A percentile compares a stretch with the other conserved stretches of the same genome.
These are phyloP conservation scores for Torulaspora pretoriensis DNA, from an alignment of 1,139 yeast species.

Conservation along the genomic window DNA sequence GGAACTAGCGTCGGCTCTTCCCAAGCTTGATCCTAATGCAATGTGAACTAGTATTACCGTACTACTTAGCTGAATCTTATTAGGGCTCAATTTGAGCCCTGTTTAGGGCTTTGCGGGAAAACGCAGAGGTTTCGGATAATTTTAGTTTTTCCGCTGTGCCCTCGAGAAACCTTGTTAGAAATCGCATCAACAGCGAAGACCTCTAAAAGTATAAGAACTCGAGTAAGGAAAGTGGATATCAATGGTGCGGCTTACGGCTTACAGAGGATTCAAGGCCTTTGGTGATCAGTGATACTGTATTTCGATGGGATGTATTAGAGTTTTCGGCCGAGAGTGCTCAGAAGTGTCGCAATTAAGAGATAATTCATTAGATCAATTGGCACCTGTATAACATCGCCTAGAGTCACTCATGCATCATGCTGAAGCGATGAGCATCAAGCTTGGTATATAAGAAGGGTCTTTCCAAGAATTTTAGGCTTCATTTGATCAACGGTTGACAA, in stretches of 20 bases:
- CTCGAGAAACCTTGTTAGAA: neutral
- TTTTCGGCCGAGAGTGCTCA: conserved; percentile 6
- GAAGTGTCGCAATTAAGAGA: neutral
- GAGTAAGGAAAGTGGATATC: conserved; percentile 3
- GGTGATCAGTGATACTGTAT: neutral
- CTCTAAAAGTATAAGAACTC: conserved; percentile 10
- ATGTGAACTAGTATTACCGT: no score
- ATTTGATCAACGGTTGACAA: neutral
- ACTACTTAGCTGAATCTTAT: no score
- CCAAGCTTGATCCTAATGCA: no score
- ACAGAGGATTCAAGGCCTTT: neutral
- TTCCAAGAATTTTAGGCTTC: neutral
- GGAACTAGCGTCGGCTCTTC: no score
- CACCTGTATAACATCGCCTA: neutral
- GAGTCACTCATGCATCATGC: neutral
- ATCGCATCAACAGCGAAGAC: conserved; percentile 9
- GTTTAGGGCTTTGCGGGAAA: conserved; percentile 1
- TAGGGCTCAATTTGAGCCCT: neutral
- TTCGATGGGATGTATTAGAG: neutral
- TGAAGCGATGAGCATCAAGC: neutral
- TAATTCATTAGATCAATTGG: neutral
- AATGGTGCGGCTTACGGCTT: neutral
- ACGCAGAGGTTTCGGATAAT: neutral
- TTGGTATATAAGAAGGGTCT: neutral
- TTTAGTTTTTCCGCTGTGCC: conserved; percentile 1